Evolutionary conservation across 2,329 filamentous ascomycete species (phyloP).

Genomic region (Pseudocercospora macadamiae): DNA sequence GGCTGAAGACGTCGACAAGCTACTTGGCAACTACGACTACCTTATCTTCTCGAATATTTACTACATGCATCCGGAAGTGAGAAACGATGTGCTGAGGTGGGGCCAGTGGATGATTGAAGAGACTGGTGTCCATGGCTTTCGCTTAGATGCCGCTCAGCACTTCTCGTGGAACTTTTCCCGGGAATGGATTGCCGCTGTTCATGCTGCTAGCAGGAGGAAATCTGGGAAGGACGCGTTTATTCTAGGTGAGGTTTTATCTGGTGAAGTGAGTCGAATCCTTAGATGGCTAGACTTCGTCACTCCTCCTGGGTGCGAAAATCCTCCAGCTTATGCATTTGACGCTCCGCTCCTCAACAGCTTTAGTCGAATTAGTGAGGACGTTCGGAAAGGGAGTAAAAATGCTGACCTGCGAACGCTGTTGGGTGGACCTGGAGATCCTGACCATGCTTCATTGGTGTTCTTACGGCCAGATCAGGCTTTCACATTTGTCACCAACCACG

Average conservation of each 20-base stretch:
- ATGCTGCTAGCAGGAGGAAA: slow-evolving; percentile 44
- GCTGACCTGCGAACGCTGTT: slow-evolving; percentile 60
- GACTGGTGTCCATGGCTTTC: slow-evolving; percentile 65
- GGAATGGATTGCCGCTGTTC: slow-evolving; percentile 64
- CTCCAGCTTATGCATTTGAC: slow-evolving; percentile 63
- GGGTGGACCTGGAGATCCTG: slow-evolving; percentile 22
- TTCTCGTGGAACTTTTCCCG: slow-evolving; percentile 68
- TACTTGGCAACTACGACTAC: slow-evolving; percentile 69
- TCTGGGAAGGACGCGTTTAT: slow-evolving; percentile 60
- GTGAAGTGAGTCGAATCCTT: slow-evolving; percentile 58
- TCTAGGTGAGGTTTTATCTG: slow-evolving; percentile 71
- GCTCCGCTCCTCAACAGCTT: slow-evolving; percentile 71
- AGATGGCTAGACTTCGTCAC: slow-evolving; percentile 51
- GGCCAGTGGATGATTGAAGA: slow-evolving; percentile 67
- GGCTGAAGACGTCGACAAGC: slow-evolving; percentile 63
- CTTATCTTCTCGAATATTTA: slow-evolving; percentile 75
- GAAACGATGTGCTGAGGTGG: slow-evolving; percentile 67
- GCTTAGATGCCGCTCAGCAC: slow-evolving; percentile 74
- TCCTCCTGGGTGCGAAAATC: slow-evolving; percentile 46
- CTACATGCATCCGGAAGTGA: slow-evolving; percentile 65
- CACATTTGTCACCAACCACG: slow-evolving; percentile 73
- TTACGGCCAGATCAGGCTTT: slow-evolving; percentile 33
- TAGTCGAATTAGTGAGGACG: slow-evolving; percentile 57
- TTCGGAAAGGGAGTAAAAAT: slow-evolving; percentile 44
- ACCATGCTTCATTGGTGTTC: slow-evolving; percentile 23